These are phyloP conservation scores for Trametes sanguinea DNA, from an alignment of 768 basidiomycete species.

Conservation along the genomic window DNA sequence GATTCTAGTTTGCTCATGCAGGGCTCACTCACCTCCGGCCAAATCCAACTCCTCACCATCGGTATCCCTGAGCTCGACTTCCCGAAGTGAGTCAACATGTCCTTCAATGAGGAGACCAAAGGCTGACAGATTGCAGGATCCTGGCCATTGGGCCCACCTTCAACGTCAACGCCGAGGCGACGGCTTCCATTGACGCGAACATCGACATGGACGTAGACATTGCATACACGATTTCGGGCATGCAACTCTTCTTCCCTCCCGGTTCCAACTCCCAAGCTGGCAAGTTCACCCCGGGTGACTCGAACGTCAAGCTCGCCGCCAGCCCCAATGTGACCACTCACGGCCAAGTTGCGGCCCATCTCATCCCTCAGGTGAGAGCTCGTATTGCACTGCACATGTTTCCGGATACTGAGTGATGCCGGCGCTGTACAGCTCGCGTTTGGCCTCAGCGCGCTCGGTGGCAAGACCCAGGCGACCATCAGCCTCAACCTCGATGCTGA, in stretches of 20 bases:
- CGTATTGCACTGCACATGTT: constrained; percentile 3
- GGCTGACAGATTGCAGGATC: constrained; percentile 35
- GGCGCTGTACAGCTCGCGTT: constrained; percentile 37
- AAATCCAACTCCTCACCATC: constrained; percentile 41
- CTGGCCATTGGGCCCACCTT: constrained; percentile 51
- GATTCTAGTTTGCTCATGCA: constrained; percentile 12
- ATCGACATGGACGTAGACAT: constrained; percentile 45
- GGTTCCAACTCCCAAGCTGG: constrained; percentile 25
- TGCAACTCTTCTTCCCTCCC: constrained; percentile 48
- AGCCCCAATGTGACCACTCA: constrained; percentile 43
- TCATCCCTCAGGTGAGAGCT: constrained; percentile 42
- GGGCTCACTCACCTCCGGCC: constrained; percentile 46
- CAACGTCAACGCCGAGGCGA: constrained; percentile 39
- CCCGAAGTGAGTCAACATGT: constrained; percentile 42
- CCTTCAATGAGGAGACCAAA: not conserved
- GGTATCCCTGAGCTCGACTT: constrained; percentile 52
- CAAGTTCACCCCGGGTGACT: constrained; percentile 10
- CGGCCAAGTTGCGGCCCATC: constrained; percentile 46
- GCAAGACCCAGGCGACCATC: constrained; percentile 38
- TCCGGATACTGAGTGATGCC: not conserved
- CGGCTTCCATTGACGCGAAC: constrained; percentile 36
- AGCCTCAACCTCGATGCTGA: constrained; percentile 43
- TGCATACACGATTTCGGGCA: constrained; percentile 44
- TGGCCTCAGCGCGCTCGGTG: constrained; percentile 44
- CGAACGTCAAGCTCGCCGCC: constrained; percentile 46